phyloP scores from a whole-genome alignment of 805 yeast species.

The Candida morakotiae region DNA sequence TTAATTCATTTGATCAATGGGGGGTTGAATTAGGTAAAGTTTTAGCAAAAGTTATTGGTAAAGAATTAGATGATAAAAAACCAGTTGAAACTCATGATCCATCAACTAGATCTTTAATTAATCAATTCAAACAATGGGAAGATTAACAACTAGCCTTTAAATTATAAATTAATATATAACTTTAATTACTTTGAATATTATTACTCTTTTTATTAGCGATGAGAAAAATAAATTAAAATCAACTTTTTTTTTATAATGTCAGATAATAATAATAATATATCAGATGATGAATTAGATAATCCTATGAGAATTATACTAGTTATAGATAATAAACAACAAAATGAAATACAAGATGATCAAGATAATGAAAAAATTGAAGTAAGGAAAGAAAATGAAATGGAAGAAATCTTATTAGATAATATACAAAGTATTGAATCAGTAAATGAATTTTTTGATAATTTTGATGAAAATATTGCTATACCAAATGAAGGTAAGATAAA shows the following conservation, averaged over 20 bases:
- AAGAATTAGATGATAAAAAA: constrained; percentile 67
- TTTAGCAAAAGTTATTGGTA: constrained; percentile 91
- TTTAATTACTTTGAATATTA: not conserved
- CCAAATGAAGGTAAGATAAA: constrained; percentile 54
- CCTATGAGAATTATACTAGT: constrained; percentile 45
- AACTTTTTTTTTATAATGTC: not conserved
- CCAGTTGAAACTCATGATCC: constrained; percentile 73
- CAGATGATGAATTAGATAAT: constrained; percentile 36
- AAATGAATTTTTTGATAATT: constrained; percentile 48
- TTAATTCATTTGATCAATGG: constrained; percentile 99
- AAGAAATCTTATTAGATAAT: constrained; percentile 43
- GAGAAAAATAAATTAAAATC: constrained; percentile 4
- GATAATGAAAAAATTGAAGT: constrained; percentile 7
- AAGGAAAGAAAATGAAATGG: constrained; percentile 41
- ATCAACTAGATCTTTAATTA: constrained; percentile 88
- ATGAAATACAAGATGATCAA: not conserved
- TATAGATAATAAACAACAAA: constrained; percentile 20
- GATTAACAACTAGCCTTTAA: constrained; percentile 7
- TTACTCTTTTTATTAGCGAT: not conserved
- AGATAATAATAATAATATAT: constrained; percentile 3
- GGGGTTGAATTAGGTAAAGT: constrained; percentile 99
- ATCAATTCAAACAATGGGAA: constrained; percentile 89
- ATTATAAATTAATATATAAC: not conserved
- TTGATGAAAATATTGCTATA: constrained; percentile 47
- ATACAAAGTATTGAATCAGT: constrained; percentile 45